Conservation (phyloP, 2,329 filamentous ascomycete species). For the Decorospora gaudefroyi region DNA sequence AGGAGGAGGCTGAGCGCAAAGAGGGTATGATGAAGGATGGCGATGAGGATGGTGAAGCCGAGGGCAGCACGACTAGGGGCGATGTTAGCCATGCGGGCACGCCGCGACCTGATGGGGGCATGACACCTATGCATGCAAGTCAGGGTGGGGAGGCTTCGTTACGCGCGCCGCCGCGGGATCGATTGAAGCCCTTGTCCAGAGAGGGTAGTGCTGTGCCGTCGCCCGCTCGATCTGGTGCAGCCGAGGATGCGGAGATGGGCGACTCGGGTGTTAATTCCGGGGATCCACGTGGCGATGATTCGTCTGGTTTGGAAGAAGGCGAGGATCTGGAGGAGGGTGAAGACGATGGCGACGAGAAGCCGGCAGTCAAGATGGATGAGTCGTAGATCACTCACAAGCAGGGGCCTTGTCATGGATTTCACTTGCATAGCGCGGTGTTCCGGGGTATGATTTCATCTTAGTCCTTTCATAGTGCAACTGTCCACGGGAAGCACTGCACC, state of each 20-base stretch:
- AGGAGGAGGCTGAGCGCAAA: constrained; percentile 86
- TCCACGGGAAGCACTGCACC: not conserved
- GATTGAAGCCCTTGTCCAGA: constrained; percentile 39
- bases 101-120: constrained; percentile 50
- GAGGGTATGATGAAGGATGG: constrained; percentile 64
- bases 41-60: constrained; percentile 49
- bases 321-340: constrained; percentile 41
- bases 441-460: constrained; percentile 21
- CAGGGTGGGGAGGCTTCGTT: constrained; percentile 40
- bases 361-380: constrained; percentile 37
- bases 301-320: constrained; percentile 41
- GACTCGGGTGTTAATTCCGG: constrained; percentile 31
- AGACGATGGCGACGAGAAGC: constrained; percentile 32
- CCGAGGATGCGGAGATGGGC: constrained; percentile 40
- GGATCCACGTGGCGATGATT: constrained; percentile 37
- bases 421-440: constrained; percentile 45
- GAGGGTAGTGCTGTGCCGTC: constrained; percentile 35
- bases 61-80: constrained; percentile 46
- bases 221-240: constrained; percentile 29
- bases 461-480: constrained; percentile 1
- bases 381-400: constrained; percentile 22
- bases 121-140: constrained; percentile 48
- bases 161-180: constrained; percentile 39
- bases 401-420: constrained; percentile 3
- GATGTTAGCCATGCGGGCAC: constrained; percentile 52